A percentile compares a stretch with the other conserved stretches of the same genome.
Evolutionary conservation across 1,284 basidiomycete species (phyloP).

Genomic region (Neonothopanus nambi): DNA sequence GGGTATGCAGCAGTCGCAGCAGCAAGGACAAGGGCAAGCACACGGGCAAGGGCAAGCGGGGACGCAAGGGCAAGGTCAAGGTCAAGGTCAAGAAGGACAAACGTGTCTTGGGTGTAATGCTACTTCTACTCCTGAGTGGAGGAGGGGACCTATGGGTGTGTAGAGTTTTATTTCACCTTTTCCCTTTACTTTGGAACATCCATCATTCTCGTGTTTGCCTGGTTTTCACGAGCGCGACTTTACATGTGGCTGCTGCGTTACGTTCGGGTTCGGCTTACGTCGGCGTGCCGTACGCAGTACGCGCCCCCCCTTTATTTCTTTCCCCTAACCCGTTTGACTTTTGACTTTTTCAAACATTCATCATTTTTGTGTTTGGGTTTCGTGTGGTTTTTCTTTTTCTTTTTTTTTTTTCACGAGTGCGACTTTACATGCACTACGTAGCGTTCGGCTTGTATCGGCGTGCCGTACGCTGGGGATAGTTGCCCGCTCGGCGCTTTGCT

Average conservation of each 20-base stretch:
- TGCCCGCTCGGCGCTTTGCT: too few species aligned
- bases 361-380: background rate
- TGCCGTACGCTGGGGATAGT: too few species aligned
- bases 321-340: too few species aligned
- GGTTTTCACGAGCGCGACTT: too few species aligned
- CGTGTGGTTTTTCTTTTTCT: background rate
- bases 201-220: background rate
- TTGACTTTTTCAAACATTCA: background rate
- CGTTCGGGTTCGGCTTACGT: too few species aligned
- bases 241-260: too few species aligned
- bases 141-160: conserved; percentile 75
- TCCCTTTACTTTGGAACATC: background rate
- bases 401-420: background rate
- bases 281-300: too few species aligned
- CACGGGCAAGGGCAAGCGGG: background rate
- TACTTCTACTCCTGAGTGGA: conserved; percentile 84
- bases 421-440: background rate
- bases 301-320: too few species aligned
- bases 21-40: too few species aligned
- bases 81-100: conserved; percentile 42
- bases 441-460: too few species aligned
- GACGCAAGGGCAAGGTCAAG: background rate
- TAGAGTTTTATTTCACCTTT: conserved; percentile 16
- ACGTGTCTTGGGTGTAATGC: conserved; percentile 76
- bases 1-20: too few species aligned